Base-by-base conservation (phyloP, 2,329 filamentous ascomycete species). In the Cadophora sp. region DNA sequence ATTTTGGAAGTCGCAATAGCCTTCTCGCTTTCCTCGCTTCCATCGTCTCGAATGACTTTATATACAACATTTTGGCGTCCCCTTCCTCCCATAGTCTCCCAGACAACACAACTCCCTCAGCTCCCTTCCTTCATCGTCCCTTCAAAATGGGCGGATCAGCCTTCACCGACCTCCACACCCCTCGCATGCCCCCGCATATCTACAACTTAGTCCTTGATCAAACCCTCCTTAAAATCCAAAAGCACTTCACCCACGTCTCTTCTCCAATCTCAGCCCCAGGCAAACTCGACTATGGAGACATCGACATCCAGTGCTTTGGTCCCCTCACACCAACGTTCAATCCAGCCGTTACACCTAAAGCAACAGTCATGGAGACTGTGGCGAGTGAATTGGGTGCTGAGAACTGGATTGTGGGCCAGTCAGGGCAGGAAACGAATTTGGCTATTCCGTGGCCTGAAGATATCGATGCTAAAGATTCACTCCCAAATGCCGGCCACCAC, bases 251-350 rank as follows among this genome's bases (percentile, higher is more conserved):
- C 0, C 80, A 80, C 8, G 87, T 91, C 4, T 84, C 83, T 0
- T 83, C 85, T 0, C 89, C 91, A 0, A 85, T 90, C 31, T 91
- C 93, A 72, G 90, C 87, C 0, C 92, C 92, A 0, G 89, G 77
- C 0, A 96, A 96, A 78, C 51, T 72, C 0, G 86, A 89, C 72
- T 85, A 88, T 74, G 93, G 92, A 24, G 93, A 96, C 72, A 80
- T 97, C 46, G 92, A 96, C 78, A 83, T 94, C 68, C 78, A 93
- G 1, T 84, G 92, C 1, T 80, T 81, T 0, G 76, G 77, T 37
- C 79, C 80, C 29, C 64, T 69, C 4, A 16, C 56, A 24, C 14
- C 65, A 0, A 24, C 59, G 0, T 73, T 71, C 48, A 59, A 73
- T 46, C 50, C 60, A 14, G 14, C 60, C 7, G 31, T 43, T 1